Evolutionary conservation across 169 alveolate genomes (phyloP).

Genomic region (Theileria parva): DNA sequence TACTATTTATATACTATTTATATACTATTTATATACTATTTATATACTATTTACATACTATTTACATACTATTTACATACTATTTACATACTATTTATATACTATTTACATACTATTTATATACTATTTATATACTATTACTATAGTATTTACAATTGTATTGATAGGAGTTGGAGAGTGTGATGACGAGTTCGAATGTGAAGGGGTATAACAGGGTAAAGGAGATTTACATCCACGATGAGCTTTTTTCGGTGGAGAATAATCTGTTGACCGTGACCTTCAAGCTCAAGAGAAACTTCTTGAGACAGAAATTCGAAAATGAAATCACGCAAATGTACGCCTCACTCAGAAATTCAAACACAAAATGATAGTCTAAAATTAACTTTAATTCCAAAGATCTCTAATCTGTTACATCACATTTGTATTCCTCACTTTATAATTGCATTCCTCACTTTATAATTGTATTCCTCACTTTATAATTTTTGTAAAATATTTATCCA

Average conservation of each 20-base stretch:
- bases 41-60: no score
- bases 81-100: no score
- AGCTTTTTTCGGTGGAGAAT: conserved; percentile 76
- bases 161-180: conserved; percentile 59
- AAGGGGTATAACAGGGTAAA: conserved; percentile 79
- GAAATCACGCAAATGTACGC: conserved; percentile 69
- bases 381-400: neutral
- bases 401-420: neutral
- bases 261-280: conserved; percentile 78
- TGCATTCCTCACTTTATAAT: neutral
- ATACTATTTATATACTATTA: no score
- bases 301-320: conserved; percentile 56
- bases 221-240: conserved; percentile 68
- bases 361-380: neutral
- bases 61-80: no score
- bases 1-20: no score
- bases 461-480: neutral
- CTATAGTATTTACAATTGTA: conserved; percentile 18
- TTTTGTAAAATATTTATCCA: neutral
- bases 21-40: no score
- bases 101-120: no score
- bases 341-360: neutral
- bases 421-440: neutral
- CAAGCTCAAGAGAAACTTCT: conserved; percentile 73
- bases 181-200: conserved; percentile 62